These are phyloP conservation scores for Lippia alba DNA, from an alignment of 305 asterid genomes.

Conservation along the genomic window DNA sequence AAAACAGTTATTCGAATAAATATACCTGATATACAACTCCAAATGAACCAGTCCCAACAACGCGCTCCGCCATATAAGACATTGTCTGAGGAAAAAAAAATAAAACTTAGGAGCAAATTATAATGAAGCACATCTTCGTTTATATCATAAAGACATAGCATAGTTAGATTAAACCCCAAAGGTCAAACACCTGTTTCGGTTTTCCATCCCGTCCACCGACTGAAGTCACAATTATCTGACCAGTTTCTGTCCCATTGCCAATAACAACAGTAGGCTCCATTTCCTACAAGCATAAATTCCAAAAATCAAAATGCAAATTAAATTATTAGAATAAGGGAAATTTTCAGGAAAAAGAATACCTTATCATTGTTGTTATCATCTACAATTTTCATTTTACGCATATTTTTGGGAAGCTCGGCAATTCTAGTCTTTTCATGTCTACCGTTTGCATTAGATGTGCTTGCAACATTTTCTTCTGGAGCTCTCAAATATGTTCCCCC, in stretches of 20 bases:
- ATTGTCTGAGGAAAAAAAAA: constrained; percentile 57
- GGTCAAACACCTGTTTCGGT: constrained; percentile 68
- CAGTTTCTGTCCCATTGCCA: constrained; percentile 84
- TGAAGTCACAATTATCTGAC: constrained; percentile 83
- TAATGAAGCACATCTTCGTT: neutral
- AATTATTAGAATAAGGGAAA: neutral
- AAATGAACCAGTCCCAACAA: constrained; percentile 93
- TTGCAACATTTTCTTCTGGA: constrained; percentile 43
- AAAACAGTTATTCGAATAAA: neutral
- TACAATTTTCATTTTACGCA: constrained; percentile 72
- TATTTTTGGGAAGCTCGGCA: constrained; percentile 73
- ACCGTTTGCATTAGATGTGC: constrained; percentile 45
- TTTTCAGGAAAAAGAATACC: constrained; percentile 11
- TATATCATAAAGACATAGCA: constrained; percentile 1
- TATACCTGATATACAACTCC: constrained; percentile 95
- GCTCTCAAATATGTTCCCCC: constrained; percentile 22
- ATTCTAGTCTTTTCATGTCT: constrained; percentile 48
- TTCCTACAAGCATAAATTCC: constrained; percentile 50
- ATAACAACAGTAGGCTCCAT: constrained; percentile 74
- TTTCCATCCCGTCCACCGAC: constrained; percentile 75
- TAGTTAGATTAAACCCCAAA: constrained; percentile 2
- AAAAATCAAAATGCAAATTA: constrained; percentile 26
- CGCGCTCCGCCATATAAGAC: constrained; percentile 97
- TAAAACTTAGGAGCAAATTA: constrained; percentile 23
- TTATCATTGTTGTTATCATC: constrained; percentile 59